phyloP scores from a whole-genome alignment of 805 yeast genomes.

The Candida easanensis region DNA sequence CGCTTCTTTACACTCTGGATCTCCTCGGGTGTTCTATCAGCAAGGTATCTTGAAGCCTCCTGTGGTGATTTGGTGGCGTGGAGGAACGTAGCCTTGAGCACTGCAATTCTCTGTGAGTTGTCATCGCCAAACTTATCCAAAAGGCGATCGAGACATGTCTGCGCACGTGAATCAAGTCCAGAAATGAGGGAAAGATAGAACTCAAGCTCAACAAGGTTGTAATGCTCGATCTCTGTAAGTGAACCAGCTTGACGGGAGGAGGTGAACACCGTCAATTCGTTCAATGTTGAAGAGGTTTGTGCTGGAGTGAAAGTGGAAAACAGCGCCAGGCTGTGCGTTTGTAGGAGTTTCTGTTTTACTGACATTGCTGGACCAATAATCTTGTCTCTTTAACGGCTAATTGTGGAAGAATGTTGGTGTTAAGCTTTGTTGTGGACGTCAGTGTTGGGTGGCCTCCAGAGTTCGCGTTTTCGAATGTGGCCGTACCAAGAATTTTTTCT shows the following conservation, averaged over 20 bases:
- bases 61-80: constrained; percentile 50
- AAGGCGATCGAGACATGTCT: constrained; percentile 57
- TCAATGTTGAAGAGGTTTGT: constrained; percentile 36
- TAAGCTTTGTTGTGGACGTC: too few species aligned
- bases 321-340: constrained; percentile 47
- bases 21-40: constrained; percentile 26
- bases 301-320: constrained; percentile 48
- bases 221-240: constrained; percentile 39
- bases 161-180: constrained; percentile 71
- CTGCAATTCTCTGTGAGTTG: constrained; percentile 52
- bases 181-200: constrained; percentile 62
- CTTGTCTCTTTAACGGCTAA: too few species aligned
- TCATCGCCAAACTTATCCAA: constrained; percentile 64
- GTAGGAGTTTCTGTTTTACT: constrained; percentile 44
- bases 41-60: constrained; percentile 37
- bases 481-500: neutral
- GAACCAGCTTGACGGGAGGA: constrained; percentile 21
- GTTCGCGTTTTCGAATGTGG: neutral
- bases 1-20: constrained; percentile 24
- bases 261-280: constrained; percentile 18
- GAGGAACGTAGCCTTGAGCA: constrained; percentile 52
- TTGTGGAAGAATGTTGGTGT: too few species aligned
- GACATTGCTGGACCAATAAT: neutral
- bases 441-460: too few species aligned
- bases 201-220: constrained; percentile 64